Percentiles rank a stretch among this genome's conserved stretches.
These are phyloP conservation scores for Debaryomyces sp. DNA, from an alignment of 1,139 yeast species.

Conservation along the genomic window DNA sequence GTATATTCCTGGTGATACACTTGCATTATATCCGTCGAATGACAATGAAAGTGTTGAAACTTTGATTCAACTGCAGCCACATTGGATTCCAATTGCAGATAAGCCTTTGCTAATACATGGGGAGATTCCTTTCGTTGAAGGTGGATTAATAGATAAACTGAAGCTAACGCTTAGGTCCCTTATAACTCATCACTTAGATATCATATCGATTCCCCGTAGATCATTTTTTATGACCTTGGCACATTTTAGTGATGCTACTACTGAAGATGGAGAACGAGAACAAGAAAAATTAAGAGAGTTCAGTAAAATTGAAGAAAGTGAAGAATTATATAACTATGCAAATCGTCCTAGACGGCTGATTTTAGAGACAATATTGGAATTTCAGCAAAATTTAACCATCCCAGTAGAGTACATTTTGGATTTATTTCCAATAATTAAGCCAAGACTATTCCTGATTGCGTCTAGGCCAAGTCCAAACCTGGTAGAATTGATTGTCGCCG, in stretches of 20 bases:
- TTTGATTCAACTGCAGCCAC: slow-evolving; percentile 66
- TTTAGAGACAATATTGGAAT: slow-evolving; percentile 81
- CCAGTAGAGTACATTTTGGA: slow-evolving; percentile 79
- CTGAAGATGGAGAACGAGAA: slow-evolving; percentile 57
- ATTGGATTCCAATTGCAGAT: slow-evolving; percentile 74
- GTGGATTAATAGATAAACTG: slow-evolving; percentile 59
- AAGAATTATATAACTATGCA: slow-evolving; percentile 86
- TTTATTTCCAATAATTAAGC: slow-evolving; percentile 74
- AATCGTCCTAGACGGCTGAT: slow-evolving; percentile 89
- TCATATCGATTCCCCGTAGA: slow-evolving; percentile 80
- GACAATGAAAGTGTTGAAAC: slow-evolving; percentile 63
- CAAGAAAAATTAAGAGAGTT: slow-evolving; percentile 76
- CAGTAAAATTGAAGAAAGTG: slow-evolving; percentile 68
- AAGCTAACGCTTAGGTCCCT: slow-evolving; percentile 64
- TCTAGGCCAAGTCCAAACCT: slow-evolving; percentile 48
- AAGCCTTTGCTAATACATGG: slow-evolving; percentile 41
- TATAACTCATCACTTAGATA: slow-evolving; percentile 79
- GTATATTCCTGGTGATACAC: slow-evolving; percentile 79
- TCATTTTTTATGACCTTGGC: slow-evolving; percentile 72
- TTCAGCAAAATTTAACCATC: slow-evolving; percentile 64
- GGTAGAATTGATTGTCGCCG: slow-evolving; percentile 72
- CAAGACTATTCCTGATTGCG: slow-evolving; percentile 84
- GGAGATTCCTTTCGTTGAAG: slow-evolving; percentile 41
- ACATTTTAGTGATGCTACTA: slow-evolving; percentile 68
- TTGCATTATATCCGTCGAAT: slow-evolving; percentile 77